Evolutionary conservation across 331 rosid genomes (phyloP).

Genomic region (Dryas integrifolia): DNA sequence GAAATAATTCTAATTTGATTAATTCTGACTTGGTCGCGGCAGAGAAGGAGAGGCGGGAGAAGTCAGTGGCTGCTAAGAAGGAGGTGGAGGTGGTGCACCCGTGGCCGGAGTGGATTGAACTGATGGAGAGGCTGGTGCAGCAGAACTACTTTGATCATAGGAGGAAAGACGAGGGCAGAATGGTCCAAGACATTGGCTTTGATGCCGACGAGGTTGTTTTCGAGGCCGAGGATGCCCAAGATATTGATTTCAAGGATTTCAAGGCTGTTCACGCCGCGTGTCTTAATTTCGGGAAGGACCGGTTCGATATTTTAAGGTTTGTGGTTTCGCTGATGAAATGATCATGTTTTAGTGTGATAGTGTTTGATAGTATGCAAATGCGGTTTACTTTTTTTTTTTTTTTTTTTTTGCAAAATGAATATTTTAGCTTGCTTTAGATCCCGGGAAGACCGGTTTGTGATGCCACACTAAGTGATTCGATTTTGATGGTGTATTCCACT

Average conservation of each 20-base stretch:
- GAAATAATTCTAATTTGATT: not conserved
- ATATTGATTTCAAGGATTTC: slow-evolving; percentile 64
- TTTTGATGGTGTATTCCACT: no score
- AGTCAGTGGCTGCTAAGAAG: slow-evolving; percentile 16
- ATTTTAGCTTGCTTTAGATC: not conserved
- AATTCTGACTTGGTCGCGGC: not conserved
- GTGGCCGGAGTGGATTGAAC: slow-evolving; percentile 98
- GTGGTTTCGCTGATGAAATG: slow-evolving; percentile 23
- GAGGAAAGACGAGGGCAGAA: slow-evolving; percentile 74
- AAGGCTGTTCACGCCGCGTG: slow-evolving; percentile 69
- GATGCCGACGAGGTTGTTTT: slow-evolving; percentile 26
- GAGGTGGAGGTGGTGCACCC: slow-evolving; percentile 81
- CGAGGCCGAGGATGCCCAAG: slow-evolving; percentile 23
- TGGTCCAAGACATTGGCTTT: slow-evolving; percentile 64
- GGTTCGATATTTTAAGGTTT: slow-evolving; percentile 84
- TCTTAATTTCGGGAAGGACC: slow-evolving; percentile 84
- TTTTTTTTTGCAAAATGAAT: not conserved
- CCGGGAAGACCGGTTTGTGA: not conserved
- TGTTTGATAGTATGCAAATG: slow-evolving; percentile 1
- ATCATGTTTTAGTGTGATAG: not conserved
- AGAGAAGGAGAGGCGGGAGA: slow-evolving; percentile 2
- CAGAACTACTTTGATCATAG: slow-evolving; percentile 85
- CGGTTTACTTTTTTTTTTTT: not conserved
- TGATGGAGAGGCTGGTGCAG: slow-evolving; percentile 85
- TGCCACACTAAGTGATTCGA: no score